Conservation (phyloP, 495 filamentous ascomycete species). For the Talaromyces trachyspermus region DNA sequence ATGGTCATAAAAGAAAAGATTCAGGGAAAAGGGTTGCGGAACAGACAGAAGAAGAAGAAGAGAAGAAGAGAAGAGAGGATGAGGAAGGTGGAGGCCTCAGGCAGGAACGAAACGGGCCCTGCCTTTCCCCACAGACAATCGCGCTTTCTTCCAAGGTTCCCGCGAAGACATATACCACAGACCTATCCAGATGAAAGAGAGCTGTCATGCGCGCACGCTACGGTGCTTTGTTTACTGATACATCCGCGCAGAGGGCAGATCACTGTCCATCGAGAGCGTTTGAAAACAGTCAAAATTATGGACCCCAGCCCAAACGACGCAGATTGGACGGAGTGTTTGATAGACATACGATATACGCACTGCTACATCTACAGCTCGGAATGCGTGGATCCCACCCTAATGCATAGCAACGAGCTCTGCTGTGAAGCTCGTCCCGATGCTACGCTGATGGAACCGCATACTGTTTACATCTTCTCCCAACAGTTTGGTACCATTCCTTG, state of each 20-base stretch:
- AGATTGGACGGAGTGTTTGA: constrained; percentile 20
- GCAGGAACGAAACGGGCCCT: too few species aligned
- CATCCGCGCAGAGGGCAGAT: too few species aligned
- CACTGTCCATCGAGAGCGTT: too few species aligned
- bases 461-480: background rate
- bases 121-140: too few species aligned
- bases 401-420: constrained; percentile 8
- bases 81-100: constrained; percentile 25
- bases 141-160: too few species aligned
- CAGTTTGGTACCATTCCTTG: constrained; percentile 5
- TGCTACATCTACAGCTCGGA: constrained; percentile 2
- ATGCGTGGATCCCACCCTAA: constrained; percentile 9
- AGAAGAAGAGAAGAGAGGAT: constrained; percentile 6
- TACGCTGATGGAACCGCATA: background rate
- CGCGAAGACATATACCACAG: too few species aligned
- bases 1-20: too few species aligned
- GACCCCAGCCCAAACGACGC: too few species aligned
- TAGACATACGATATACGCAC: background rate
- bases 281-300: too few species aligned
- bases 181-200: too few species aligned
- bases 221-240: too few species aligned
- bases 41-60: constrained; percentile 3
- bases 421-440: constrained; percentile 1
- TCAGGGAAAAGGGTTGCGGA: constrained; percentile 5
- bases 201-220: too few species aligned